Evolutionary conservation across 1,284 basidiomycete species (phyloP).

Genomic region (Volvariella volvacea): DNA sequence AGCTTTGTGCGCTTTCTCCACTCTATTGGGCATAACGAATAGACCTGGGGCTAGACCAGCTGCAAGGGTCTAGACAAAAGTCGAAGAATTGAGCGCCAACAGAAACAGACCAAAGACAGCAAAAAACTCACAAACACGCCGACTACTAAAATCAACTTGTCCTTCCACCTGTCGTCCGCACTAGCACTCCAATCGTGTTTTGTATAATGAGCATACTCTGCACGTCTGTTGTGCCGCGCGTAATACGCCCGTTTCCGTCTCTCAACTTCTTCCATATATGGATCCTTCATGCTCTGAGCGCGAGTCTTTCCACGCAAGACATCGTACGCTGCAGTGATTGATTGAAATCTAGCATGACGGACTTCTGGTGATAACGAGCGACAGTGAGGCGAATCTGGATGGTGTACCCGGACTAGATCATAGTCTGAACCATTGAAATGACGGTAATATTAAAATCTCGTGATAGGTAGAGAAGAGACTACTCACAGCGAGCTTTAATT

Average conservation of each 20-base stretch:
- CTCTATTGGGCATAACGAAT: conserved; percentile 18
- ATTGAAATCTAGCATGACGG: conserved; percentile 54
- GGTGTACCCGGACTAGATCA: conserved; percentile 63
- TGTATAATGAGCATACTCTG: conserved; percentile 12
- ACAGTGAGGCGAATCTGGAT: conserved; percentile 57
- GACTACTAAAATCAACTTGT: conserved; percentile 41
- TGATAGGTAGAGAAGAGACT: too few species aligned
- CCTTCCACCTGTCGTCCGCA: conserved; percentile 50
- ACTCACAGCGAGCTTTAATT: conserved; percentile 62
- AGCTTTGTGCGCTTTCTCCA: conserved; percentile 20
- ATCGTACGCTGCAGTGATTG: conserved; percentile 28
- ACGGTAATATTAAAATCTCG: conserved; percentile 4
- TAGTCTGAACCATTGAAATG: conserved; percentile 42
- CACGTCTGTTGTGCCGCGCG: conserved; percentile 17
- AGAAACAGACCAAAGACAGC: neutral
- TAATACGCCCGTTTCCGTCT: conserved; percentile 23
- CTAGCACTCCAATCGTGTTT: conserved; percentile 13
- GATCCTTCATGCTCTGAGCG: conserved; percentile 10
- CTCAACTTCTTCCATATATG: conserved; percentile 28
- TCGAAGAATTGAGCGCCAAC: neutral
- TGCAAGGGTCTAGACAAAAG: conserved; percentile 11
- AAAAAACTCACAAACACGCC: conserved; percentile 37
- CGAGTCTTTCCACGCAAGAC: conserved; percentile 32
- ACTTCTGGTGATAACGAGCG: conserved; percentile 36
- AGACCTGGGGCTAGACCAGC: conserved; percentile 21